phyloP scores from a whole-genome alignment of 2,329 filamentous ascomycete genomes.

The Colletotrichum echinochloae region DNA sequence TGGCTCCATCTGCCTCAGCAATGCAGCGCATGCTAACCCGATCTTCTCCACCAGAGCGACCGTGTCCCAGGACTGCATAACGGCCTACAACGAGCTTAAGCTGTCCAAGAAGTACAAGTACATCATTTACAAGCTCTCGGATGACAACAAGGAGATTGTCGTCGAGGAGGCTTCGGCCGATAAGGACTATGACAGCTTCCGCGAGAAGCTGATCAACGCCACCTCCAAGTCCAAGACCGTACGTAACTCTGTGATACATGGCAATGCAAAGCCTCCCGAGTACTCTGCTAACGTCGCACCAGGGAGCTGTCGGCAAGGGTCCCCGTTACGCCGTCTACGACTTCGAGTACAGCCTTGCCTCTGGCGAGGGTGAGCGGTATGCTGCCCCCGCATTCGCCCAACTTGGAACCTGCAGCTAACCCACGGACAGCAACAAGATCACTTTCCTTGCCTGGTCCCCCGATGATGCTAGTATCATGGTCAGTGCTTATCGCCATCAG shows the following conservation, averaged over 20 bases:
- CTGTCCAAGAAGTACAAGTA: slow-evolving; percentile 84
- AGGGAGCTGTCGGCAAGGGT: slow-evolving; percentile 73
- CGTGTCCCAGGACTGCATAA: slow-evolving; percentile 78
- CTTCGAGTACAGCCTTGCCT: slow-evolving; percentile 79
- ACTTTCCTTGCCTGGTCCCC: slow-evolving; percentile 84
- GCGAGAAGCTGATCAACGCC: slow-evolving; percentile 79
- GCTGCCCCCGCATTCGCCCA: slow-evolving; percentile 41
- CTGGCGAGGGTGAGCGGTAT: slow-evolving; percentile 79
- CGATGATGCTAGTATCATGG: slow-evolving; percentile 83
- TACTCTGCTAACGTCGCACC: slow-evolving; percentile 24
- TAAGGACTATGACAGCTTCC: slow-evolving; percentile 78
- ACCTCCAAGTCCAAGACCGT: slow-evolving; percentile 79
- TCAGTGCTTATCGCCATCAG: slow-evolving; percentile 56
- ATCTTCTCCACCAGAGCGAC: slow-evolving; percentile 68
- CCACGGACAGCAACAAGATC: slow-evolving; percentile 74
- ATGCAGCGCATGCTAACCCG: slow-evolving; percentile 34
- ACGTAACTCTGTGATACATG: slow-evolving; percentile 47
- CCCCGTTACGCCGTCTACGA: slow-evolving; percentile 89
- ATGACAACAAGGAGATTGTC: slow-evolving; percentile 85
- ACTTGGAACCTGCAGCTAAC: slow-evolving; percentile 25
- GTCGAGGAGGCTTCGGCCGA: slow-evolving; percentile 79
- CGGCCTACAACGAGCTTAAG: slow-evolving; percentile 84
- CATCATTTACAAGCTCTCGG: slow-evolving; percentile 89
- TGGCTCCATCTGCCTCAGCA: slow-evolving; percentile 31
- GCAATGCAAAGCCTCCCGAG: neutral